Evolutionary conservation across 2,329 filamentous ascomycete species (phyloP).

Genomic region (Neonectria sp.): DNA sequence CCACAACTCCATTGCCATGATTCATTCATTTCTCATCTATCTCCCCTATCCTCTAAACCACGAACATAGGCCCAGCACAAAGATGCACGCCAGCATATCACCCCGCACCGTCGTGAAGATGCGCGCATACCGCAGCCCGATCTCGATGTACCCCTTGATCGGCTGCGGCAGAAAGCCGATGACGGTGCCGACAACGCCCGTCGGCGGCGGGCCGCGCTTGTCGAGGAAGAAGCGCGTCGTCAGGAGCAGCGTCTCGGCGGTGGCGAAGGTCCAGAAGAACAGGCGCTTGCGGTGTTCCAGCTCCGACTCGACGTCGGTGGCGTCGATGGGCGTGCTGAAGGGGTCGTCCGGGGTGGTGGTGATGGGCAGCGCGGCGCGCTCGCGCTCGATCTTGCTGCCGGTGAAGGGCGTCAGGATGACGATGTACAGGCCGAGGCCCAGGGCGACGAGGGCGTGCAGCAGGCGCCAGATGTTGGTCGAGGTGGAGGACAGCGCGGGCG

Average conservation of each 20-base stretch:
- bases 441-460: slow-evolving; percentile 80
- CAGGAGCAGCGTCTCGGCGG: slow-evolving; percentile 80
- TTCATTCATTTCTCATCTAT: neutral
- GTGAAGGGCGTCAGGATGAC: slow-evolving; percentile 77
- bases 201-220: slow-evolving; percentile 68
- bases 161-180: slow-evolving; percentile 77
- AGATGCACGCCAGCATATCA: slow-evolving; percentile 83
- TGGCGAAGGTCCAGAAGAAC: slow-evolving; percentile 87
- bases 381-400: slow-evolving; percentile 74
- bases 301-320: slow-evolving; percentile 48
- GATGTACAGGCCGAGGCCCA: slow-evolving; percentile 80
- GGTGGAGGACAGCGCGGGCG: slow-evolving; percentile 45
- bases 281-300: slow-evolving; percentile 52
- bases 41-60: slow-evolving; percentile 56
- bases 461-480: slow-evolving; percentile 76
- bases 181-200: slow-evolving; percentile 75
- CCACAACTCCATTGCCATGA: slow-evolving; percentile 20
- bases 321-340: slow-evolving; percentile 40
- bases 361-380: slow-evolving; percentile 54
- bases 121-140: slow-evolving; percentile 76
- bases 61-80: slow-evolving; percentile 76
- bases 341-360: slow-evolving; percentile 41
- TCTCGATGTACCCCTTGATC: slow-evolving; percentile 72
- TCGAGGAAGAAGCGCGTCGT: slow-evolving; percentile 81
- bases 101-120: slow-evolving; percentile 80